Base-by-base conservation (phyloP, 345 rosid genomes). In the Moricandia arvensis region DNA sequence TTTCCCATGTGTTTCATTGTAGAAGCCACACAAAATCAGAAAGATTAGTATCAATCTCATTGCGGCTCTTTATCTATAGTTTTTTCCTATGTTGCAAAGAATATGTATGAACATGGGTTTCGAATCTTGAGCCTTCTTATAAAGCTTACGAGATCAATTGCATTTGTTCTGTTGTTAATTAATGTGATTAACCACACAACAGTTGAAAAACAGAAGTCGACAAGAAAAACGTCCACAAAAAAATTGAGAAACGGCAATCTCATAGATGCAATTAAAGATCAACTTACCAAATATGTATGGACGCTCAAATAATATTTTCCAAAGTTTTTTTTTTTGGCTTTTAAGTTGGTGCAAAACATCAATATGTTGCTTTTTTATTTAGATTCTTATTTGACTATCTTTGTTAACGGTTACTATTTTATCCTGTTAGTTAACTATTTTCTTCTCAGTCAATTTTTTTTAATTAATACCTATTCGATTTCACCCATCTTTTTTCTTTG, bases 1-100 rank as follows among this genome's bases (percentile, higher is more conserved):
- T 59, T 13, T 37, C 10, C 62, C 79, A 11, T 71, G 10, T 10
- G 17, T 60, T 33, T 24, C 63, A 41, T 7, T 60, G 69, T 37
- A 63, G 16, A 82, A 70, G 54, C 17, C 12, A 43, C 30, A 66
- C 7, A 68, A 27, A 79, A 31, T 63, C 15, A 5, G 17, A 27
- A 68, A 2, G 11, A 18, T 41, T 45, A 59, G 59, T 68, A 81
- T 27, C 34, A 60, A 3, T 8, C n/a, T 74, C 71, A 74, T 5
- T 3, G 10, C 13, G 12, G 18, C 1, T 34, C 9, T 38, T 29
- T 35, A 13, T 55, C 13, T 64, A 0, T 66, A 30, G 13, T 45
- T 45, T 73, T n/a, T 33, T 9, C 21, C 65, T 15, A 59, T 8
- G 29, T 47, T 59, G 18, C 59, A 33, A 66, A 26, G 58, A 75